These are phyloP conservation scores for Moesziomyces parantarcticus DNA, from an alignment of 1,284 basidiomycete species.

Conservation along the genomic window DNA sequence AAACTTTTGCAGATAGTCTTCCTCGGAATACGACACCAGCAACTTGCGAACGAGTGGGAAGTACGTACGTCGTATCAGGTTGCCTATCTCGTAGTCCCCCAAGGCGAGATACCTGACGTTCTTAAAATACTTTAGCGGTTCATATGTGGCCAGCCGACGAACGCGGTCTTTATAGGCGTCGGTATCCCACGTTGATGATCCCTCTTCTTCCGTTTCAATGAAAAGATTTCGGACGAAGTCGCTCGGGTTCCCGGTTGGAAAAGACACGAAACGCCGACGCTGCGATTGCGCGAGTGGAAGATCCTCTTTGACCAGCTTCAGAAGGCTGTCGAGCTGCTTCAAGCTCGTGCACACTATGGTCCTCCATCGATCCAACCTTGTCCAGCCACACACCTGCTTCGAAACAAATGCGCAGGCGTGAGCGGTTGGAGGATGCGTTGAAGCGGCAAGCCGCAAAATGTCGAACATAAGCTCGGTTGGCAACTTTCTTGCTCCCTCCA, in stretches of 20 bases:
- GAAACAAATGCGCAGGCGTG: conserved; percentile 51
- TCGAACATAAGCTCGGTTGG: conserved; percentile 38
- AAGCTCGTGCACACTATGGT: conserved; percentile 26
- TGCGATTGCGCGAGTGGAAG: neutral
- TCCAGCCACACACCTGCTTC: conserved; percentile 41
- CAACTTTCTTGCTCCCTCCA: conserved; percentile 6
- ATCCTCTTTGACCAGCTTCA: neutral
- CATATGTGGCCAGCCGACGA: too few species aligned
- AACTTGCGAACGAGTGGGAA: conserved; percentile 5
- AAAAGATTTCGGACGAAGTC: conserved; percentile 37
- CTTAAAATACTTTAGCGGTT: conserved; percentile 1
- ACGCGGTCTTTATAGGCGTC: too few species aligned
- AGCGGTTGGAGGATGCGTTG: conserved; percentile 29
- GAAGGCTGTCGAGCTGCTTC: conserved; percentile 10
- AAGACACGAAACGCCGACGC: neutral
- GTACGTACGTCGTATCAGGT: neutral
- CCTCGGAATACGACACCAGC: conserved; percentile 10
- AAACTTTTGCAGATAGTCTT: neutral
- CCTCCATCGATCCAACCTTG: conserved; percentile 42
- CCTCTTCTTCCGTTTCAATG: conserved; percentile 26
- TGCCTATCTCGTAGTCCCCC: conserved; percentile 1
- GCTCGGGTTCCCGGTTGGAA: conserved; percentile 18
- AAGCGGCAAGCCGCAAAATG: conserved; percentile 41
- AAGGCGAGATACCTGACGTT: conserved; percentile 31
- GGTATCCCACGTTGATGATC: too few species aligned